Percentiles rank a stretch among this genome's conserved stretches.
phyloP scores from a whole-genome alignment of 2,329 filamentous ascomycete genomes.

The Capronia epimyces region DNA sequence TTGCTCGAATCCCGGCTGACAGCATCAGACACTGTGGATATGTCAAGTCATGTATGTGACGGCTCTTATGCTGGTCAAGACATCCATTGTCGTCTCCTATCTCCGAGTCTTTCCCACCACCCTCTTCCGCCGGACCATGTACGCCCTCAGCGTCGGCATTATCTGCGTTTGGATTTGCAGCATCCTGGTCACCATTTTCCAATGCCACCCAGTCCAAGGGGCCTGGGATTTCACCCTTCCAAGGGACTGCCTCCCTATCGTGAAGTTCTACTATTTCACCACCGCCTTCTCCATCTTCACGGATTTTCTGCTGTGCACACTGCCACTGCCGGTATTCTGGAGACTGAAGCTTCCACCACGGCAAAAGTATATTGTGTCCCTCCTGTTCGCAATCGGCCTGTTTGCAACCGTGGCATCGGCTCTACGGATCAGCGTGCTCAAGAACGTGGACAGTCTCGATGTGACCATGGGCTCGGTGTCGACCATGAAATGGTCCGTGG shows the following conservation, averaged over 20 bases:
- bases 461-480: constrained; percentile 37
- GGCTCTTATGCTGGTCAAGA: constrained; percentile 34
- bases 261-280: constrained; percentile 49
- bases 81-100: constrained; percentile 34
- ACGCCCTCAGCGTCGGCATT: constrained; percentile 22
- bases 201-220: constrained; percentile 40
- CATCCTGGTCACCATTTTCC: constrained; percentile 43
- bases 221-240: constrained; percentile 38
- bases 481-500: constrained; percentile 46
- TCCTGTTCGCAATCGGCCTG: constrained; percentile 50
- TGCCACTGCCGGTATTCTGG: constrained; percentile 48
- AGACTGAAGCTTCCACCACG: constrained; percentile 44
- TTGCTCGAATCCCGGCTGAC: constrained; percentile 2
- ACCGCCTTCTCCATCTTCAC: constrained; percentile 58
- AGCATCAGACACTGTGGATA: constrained; percentile 39
- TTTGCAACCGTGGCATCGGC: constrained; percentile 47
- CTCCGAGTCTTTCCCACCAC: constrained; percentile 32
- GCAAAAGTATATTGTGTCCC: constrained; percentile 45
- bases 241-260: constrained; percentile 44
- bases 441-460: constrained; percentile 35
- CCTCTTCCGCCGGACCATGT: constrained; percentile 21
- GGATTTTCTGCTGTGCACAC: constrained; percentile 51
- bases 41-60: constrained; percentile 48
- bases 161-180: constrained; percentile 33
- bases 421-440: constrained; percentile 45